phyloP scores from a whole-genome alignment of 2,329 filamentous ascomycete genomes.

The Colletotrichum spinosum region DNA sequence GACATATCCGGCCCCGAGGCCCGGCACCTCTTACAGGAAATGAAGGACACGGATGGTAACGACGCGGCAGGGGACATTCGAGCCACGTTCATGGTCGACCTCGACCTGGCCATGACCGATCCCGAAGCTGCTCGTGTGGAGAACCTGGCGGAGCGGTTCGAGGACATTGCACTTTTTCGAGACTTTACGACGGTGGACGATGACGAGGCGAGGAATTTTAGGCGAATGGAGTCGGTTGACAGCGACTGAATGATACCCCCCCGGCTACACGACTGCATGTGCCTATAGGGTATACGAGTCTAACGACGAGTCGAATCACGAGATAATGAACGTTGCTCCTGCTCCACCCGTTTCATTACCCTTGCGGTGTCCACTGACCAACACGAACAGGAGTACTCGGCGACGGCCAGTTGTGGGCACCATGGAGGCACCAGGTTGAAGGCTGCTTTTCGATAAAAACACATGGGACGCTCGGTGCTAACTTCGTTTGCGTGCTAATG shows the following conservation, averaged over 20 bases:
- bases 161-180: slow-evolving; percentile 48
- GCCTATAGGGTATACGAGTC: no score
- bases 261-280: no score
- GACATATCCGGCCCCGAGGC: slow-evolving; percentile 46
- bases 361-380: no score
- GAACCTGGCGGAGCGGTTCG: slow-evolving; percentile 48
- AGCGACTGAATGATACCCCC: not conserved
- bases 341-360: no score
- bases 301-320: no score
- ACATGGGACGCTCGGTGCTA: no score
- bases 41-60: slow-evolving; percentile 42
- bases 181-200: slow-evolving; percentile 41
- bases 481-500: no score
- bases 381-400: no score
- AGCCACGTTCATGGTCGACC: slow-evolving; percentile 52
- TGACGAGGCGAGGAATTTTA: not conserved
- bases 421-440: no score
- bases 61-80: slow-evolving; percentile 42
- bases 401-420: no score
- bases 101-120: slow-evolving; percentile 49
- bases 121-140: slow-evolving; percentile 49
- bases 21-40: slow-evolving; percentile 44
- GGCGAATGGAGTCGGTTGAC: not conserved
- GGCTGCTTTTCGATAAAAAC: no score
- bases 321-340: no score